Percentiles rank a stretch among this genome's conserved stretches.
Conservation (phyloP, 2,329 filamentous ascomycete genomes). For the Monilinia fructicola region DNA sequence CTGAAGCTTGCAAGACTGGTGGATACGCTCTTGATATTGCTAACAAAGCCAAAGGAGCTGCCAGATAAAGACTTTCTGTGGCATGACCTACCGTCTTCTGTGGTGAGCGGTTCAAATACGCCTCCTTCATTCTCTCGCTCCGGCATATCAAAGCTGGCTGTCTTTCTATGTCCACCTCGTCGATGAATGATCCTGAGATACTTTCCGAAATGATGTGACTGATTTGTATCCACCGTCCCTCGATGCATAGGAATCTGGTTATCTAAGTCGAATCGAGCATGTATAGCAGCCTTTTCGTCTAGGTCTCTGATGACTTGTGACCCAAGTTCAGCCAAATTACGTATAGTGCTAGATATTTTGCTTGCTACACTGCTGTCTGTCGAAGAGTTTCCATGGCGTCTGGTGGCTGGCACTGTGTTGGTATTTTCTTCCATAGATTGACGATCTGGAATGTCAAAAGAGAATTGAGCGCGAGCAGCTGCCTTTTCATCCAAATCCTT, state of each 20-base stretch:
- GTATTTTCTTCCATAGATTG: background rate
- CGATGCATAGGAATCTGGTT: conserved; percentile 25
- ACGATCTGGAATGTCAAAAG: background rate
- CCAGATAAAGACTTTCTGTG: conserved; percentile 64
- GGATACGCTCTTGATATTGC: conserved; percentile 78
- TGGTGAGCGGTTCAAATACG: conserved; percentile 41
- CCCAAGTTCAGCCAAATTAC: conserved; percentile 46
- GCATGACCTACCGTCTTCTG: conserved; percentile 40
- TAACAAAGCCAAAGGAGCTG: conserved; percentile 77
- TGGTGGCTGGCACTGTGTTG: background rate
- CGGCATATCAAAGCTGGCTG: conserved; percentile 40
- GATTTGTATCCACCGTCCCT: conserved; percentile 23
- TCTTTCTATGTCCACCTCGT: conserved; percentile 50
- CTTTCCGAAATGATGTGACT: conserved; percentile 58
- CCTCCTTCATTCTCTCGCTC: conserved; percentile 26
- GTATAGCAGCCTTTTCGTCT: conserved; percentile 22
- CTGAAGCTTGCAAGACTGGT: conserved; percentile 74
- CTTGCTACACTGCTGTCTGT: conserved; percentile 35
- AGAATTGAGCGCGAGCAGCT: background rate
- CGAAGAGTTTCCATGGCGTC: conserved; percentile 29
- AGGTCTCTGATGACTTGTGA: conserved; percentile 39
- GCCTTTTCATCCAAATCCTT: background rate
- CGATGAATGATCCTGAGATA: conserved; percentile 69
- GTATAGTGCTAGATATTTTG: conserved; percentile 44
- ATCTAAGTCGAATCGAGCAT: conserved; percentile 35